Evolutionary conservation across 148 eudicot genomes (phyloP), one percentile per base, ranked within the genome.

Genomic region (Diospyros kaki): DNA sequence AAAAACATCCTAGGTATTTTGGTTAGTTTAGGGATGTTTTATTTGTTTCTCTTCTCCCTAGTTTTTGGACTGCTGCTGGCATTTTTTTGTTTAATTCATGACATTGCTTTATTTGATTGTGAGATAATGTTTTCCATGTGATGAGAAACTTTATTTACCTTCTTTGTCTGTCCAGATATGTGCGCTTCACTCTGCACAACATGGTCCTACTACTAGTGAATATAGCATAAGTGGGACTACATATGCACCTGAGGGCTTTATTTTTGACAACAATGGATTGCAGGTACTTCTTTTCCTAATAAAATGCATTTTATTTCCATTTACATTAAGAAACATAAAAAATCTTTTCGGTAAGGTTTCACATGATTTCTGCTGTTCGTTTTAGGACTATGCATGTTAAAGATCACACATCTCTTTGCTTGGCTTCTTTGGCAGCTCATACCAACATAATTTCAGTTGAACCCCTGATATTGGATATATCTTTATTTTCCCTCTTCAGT

Each of bases 181-280:
- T 77, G 98, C 91, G 80, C 89, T 96, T 70, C 90, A 81, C 61
- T 88, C 98, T 63, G 85, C 74, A 79, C 85, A 83, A 52, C 88
- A 68, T 77, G 86, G 83, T 75, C 91, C 91, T 48, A 65, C 68
- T 56, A 81, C 89, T 67, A 55, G 85, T 73, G 97, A 96, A 79
- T 96, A 93, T 75, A 76, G 66, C 42, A 87, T 96, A 55, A 87
- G 86, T 84, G 99, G 99, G 73, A 91, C 99, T 62, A 96, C 99
- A 60, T 96, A 87, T 86, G 93, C 99, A 71, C 99, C 99, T 6
- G 99, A 96, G 66, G 99, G 99, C 68, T 80, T 85, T 73, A 86
- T 96, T 76, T 87, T 75, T 84, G 93, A 89, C 81, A 83, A 75
- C 75, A 77, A 71, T 6, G 89, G 87, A 12, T 56, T 71, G 76